Conservation (phyloP, 2,329 filamentous ascomycete genomes). For the Trichoderma semiorbis region DNA sequence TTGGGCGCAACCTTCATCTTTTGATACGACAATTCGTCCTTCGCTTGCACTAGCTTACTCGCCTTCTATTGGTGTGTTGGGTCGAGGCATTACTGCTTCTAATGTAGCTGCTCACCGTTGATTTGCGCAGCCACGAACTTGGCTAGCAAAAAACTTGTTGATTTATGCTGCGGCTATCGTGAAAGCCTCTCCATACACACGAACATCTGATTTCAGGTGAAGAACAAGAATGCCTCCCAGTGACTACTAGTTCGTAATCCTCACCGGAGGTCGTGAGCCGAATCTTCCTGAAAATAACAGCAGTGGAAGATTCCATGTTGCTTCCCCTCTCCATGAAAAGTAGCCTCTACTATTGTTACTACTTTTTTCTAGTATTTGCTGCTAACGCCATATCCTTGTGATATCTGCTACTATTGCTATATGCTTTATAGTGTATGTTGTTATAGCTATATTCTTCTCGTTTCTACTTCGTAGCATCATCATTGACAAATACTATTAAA, state of each 20-base stretch:
- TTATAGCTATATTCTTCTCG: neutral
- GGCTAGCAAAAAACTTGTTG: neutral
- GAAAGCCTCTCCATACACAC: neutral
- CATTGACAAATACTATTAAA: neutral
- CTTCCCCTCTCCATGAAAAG: too few species aligned
- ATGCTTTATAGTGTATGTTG: neutral
- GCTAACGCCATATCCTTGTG: too few species aligned
- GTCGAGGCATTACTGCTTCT: neutral
- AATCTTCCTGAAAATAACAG: neutral
- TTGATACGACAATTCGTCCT: neutral
- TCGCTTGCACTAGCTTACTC: constrained; percentile 3
- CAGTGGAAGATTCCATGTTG: too few species aligned
- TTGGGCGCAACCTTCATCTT: neutral
- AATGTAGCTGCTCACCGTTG: neutral
- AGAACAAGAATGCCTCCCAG: neutral
- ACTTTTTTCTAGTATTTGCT: too few species aligned
- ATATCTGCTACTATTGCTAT: neutral
- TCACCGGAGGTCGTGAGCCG: neutral
- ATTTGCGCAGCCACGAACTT: neutral
- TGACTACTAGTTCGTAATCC: neutral
- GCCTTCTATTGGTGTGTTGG: neutral
- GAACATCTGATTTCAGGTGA: neutral
- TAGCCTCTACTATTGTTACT: too few species aligned
- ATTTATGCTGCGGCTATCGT: neutral
- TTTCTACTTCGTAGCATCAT: neutral